Evolutionary conservation across 441 rosid species (phyloP), one percentile per base, ranked within the genome.

Genomic region (Lepidium campestre): DNA sequence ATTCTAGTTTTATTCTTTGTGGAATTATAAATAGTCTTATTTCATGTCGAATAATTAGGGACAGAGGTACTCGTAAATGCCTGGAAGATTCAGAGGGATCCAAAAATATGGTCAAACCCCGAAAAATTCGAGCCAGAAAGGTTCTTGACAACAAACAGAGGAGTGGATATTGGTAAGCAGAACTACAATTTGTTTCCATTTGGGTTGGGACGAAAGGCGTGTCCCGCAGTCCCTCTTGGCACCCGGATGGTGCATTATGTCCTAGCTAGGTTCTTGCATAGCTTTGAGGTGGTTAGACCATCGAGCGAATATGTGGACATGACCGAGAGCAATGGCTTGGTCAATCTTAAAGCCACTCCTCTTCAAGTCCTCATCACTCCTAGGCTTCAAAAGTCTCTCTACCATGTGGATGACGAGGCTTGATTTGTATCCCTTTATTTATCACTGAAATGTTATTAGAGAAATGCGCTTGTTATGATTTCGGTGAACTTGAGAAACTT

Each of bases 61-160:
- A 79, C 81, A 35, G 73, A 50, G 2, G 6, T 79, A 31, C 14
- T 79, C 19, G 12, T 81, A 31, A 77, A 82, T 62, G 66, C 55
- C 32, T 73, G 78, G 96, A 72, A 76, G 17, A 73, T 78, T 10
- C 82, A 76, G 6, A 59, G 65, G 1, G 82, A 81, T 23, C 77
- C 56, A 7, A 42, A 40, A 2, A 13, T 67, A 10, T 78, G 82
- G 80, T 13, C 79, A 0, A 10, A 70, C 22, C 76, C 79, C 0
- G 19, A 62, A 44, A 57, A 70, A 36, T 78, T 80, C 34, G 17
- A 27, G 14, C 82, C 82, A 2, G 78, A 80, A 48, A 75, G 84
- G 49, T 80, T 78, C 49, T 59, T 79, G 41, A 70, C 76, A 4
- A 27, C 34, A 15, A 57, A 75, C 1, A 66, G 57, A 57, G 70